A percentile compares a stretch with the other conserved stretches of the same genome.
phyloP scores from a whole-genome alignment of 768 basidiomycete species.

The Leucogyrophana mollusca region DNA sequence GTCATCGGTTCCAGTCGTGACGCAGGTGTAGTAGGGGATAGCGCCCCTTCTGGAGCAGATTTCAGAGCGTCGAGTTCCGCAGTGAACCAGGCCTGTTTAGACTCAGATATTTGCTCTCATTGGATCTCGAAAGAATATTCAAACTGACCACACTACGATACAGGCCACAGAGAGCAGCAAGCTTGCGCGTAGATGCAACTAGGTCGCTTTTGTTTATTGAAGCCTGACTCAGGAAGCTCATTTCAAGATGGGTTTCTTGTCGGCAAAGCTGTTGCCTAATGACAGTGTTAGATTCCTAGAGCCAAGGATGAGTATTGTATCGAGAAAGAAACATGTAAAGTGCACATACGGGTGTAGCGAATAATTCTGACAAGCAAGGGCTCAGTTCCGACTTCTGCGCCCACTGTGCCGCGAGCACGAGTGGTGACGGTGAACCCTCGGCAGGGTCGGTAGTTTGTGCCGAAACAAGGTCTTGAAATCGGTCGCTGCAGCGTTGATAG shows the following conservation, averaged over 20 bases:
- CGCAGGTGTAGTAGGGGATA: conserved; percentile 49
- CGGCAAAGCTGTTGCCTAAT: conserved; percentile 58
- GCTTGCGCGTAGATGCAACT: conserved; percentile 66
- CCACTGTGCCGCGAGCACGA: conserved; percentile 75
- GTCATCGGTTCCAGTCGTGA: conserved; percentile 49
- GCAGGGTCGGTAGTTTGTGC: conserved; percentile 27
- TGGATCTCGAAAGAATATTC: background rate
- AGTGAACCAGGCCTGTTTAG: conserved; percentile 78
- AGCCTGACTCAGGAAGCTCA: conserved; percentile 57
- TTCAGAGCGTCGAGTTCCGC: conserved; percentile 68
- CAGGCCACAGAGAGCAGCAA: conserved; percentile 73
- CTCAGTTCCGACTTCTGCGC: conserved; percentile 82
- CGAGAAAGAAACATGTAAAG: conserved; percentile 1
- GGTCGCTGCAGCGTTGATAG: conserved; percentile 89
- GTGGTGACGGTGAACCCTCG: conserved; percentile 39
- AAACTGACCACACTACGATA: conserved; percentile 84
- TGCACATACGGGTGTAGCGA: conserved; percentile 48
- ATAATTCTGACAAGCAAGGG: conserved; percentile 67
- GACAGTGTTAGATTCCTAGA: conserved; percentile 38
- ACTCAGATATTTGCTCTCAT: too few species aligned
- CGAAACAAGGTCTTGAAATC: conserved; percentile 74
- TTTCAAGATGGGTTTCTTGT: conserved; percentile 81
- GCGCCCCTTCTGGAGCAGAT: conserved; percentile 46
- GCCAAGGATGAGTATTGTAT: background rate
- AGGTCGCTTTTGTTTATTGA: conserved; percentile 62